Base-by-base conservation (phyloP, 805 yeast genomes). In the Ogataea sp. region DNA sequence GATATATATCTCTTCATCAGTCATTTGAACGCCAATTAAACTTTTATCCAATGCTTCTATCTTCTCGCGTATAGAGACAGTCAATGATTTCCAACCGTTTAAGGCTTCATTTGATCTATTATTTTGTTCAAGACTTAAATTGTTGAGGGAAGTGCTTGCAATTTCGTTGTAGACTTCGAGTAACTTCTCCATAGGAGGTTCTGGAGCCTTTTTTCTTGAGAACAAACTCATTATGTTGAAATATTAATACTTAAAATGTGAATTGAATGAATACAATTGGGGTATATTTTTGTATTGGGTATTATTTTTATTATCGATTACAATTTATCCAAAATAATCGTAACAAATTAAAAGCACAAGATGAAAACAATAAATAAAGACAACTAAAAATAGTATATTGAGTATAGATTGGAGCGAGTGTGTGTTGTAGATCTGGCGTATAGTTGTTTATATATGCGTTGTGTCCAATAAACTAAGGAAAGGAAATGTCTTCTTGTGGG, bases 31-130 rank as follows among this genome's bases (percentile, higher is more conserved):
- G 43, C 47, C 59, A 43, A 24, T 53, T 52, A 51, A 53, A 55
- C 43, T 57, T 56, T 72, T 61, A 51, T 80, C 70, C 48, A 82
- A 47, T 39, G 55, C 43, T 17, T 79, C 84, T 32, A 80, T 58
- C 48, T 75, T 75, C 52, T 65, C 73, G 36, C 75, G 65, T 2
- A 79, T 66, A 36, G 73, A 70, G 2, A 83, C 76, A 45, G 79
- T 85, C n/a, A 83, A 58, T 2, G 78, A 65, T 46, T 78, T 81
- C 89, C 90, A 82, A 2, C 89, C 89, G 43, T 71, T 74, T 17
- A 80, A 58, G 2, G 88, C 83, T 15, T 71, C 75, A 37, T 67
- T 71, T 34, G 67, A 56, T 17, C 71, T 67, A 26, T 68, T 64
- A 16, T 65, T 62, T 42, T 81, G 81, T 49, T 83, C 88, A 16